phyloP scores from a whole-genome alignment of 2,329 filamentous ascomycete genomes.

The Sordariomycetes sp. region DNA sequence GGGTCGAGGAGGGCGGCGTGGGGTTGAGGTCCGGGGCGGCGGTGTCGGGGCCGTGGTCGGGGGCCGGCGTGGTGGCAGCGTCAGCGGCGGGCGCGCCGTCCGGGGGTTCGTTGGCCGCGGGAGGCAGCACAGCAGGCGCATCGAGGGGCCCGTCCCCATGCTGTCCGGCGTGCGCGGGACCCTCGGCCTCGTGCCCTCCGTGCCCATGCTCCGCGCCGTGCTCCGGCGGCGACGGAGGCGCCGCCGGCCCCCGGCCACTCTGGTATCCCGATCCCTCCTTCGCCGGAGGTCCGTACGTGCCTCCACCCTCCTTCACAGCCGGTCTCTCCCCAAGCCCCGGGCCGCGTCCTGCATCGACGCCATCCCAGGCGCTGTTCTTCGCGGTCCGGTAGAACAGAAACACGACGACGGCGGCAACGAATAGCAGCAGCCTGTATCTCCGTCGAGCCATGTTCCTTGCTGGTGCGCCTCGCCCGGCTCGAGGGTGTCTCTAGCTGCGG shows the following conservation, averaged over 20 bases:
- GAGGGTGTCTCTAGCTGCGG: neutral
- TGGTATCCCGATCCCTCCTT: no score
- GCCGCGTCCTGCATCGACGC: neutral
- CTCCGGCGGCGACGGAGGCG: no score
- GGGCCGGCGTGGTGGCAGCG: neutral
- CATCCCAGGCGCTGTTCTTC: slow-evolving; percentile 20
- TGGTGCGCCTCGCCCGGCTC: neutral
- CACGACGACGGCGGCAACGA: slow-evolving; percentile 39
- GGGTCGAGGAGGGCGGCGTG: slow-evolving; percentile 1
- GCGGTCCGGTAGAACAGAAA: slow-evolving; percentile 38
- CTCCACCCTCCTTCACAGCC: neutral
- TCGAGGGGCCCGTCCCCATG: neutral
- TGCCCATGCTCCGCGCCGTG: no score
- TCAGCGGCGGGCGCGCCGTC: slow-evolving; percentile 1
- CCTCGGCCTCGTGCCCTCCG: neutral
- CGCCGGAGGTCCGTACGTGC: neutral
- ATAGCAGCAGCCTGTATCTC: slow-evolving; percentile 46
- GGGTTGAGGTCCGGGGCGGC: neutral
- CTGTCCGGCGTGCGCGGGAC: neutral
- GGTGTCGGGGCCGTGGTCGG: neutral
- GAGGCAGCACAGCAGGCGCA: neutral
- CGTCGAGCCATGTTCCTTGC: slow-evolving; percentile 16
- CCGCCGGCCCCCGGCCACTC: no score
- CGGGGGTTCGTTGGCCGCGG: slow-evolving; percentile 3
- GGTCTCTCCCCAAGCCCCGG: neutral